Evolutionary conservation across 345 rosid genomes (phyloP), one percentile per base, ranked within the genome.

Genomic region (Boechera stricta): DNA sequence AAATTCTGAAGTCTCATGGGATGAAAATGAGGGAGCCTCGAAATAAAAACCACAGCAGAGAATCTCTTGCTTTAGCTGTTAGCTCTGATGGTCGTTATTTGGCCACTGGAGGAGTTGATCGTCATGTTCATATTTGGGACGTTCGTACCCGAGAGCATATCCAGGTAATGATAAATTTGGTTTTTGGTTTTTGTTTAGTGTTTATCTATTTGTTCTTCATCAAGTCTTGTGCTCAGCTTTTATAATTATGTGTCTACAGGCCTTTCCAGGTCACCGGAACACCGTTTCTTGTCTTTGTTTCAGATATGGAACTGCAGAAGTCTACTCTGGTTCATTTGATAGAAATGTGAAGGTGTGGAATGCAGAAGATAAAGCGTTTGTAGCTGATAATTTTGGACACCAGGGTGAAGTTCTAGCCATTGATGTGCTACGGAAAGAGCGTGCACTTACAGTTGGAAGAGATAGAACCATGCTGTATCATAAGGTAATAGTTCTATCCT

Each of bases 301-400:
- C 87, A 87, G 97, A 87, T 86, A 87, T 49, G 97, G 97, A 38
- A 86, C 92, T 41, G 31, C 91, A 0, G 99, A 96, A 67, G 88
- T 96, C 80, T 93, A 90, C 82, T 96, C 98, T 85, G 99, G 98
- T 84, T 96, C 99, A 57, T 96, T 83, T 84, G 99, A 93, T 84
- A 82, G 98, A 80, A 13, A 12, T 71, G 51, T 90, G 90, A 93
- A 93, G 85, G 85, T 87, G 72, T 96, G 98, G 98, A 96, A 93
- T 75, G 88, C 64, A 8, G 98, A 91, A 70, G 99, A 96, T 68
- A 91, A 92, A 82, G 85, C 97, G 53, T 93, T 90, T 69, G 79
- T 96, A 65, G 83, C 41, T 47, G 91, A 97, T 36, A 74, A 82
- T 75, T 90, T 85, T 82, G 99, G 99, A 65, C 97, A 90, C 78